Evolutionary conservation across 2,329 filamentous ascomycete genomes (phyloP).

Genomic region (Colletotrichum camelliae): DNA sequence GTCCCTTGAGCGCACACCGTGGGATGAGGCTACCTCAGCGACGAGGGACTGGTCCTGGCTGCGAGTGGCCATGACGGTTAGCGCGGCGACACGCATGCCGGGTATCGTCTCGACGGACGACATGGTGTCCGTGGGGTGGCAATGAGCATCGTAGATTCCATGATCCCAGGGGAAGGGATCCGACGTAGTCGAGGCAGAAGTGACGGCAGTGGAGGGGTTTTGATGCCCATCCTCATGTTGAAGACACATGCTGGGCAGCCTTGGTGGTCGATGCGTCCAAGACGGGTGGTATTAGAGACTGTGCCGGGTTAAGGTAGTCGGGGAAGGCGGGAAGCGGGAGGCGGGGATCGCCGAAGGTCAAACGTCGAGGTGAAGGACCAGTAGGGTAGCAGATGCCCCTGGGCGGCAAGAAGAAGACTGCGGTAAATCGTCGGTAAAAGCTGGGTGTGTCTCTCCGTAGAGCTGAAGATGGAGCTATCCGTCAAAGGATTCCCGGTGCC

Average conservation of each 20-base stretch:
- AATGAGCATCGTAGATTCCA: conserved; percentile 80
- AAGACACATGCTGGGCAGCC: conserved; percentile 12
- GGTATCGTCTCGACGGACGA: conserved; percentile 61
- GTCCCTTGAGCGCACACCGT: conserved; percentile 48
- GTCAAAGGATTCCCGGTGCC: background rate
- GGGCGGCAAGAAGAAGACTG: background rate
- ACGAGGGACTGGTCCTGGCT: conserved; percentile 79
- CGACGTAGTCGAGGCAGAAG: background rate
- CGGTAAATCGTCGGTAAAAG: background rate
- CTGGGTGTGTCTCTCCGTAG: background rate
- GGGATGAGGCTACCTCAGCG: conserved; percentile 59
- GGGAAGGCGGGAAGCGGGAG: background rate
- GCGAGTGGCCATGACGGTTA: conserved; percentile 81
- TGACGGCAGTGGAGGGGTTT: background rate
- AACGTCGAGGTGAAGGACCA: background rate
- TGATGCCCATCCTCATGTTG: background rate
- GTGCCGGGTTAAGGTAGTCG: background rate
- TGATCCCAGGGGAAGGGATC: conserved; percentile 70
- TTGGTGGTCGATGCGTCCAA: background rate
- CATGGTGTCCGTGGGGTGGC: conserved; percentile 84
- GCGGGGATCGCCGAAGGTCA: background rate
- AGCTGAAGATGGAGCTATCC: background rate
- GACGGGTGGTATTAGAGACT: background rate
- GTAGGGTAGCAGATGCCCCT: background rate
- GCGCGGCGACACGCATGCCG: conserved; percentile 66